phyloP scores from a whole-genome alignment of 208 protist species.

The Trypanosoma grayi region DNA sequence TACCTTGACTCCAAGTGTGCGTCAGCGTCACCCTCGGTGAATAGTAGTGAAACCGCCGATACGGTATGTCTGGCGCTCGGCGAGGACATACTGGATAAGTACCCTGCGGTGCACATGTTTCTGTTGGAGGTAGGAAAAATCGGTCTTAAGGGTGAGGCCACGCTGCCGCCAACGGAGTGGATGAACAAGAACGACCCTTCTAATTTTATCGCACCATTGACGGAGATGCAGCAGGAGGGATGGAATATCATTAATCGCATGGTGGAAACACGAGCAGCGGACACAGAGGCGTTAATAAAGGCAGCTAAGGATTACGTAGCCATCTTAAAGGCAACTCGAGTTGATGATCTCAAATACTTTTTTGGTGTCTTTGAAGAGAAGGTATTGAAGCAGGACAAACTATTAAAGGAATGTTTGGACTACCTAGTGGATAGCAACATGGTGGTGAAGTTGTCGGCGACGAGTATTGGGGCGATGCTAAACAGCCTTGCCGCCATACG shows the following conservation, averaged over 20 bases:
- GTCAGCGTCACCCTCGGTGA: constrained; percentile 20
- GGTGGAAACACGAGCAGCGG: constrained; percentile 55
- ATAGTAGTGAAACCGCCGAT: constrained; percentile 44
- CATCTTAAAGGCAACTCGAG: constrained; percentile 50
- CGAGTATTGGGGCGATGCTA: constrained; percentile 68
- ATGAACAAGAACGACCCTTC: constrained; percentile 76
- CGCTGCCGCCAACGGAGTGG: constrained; percentile 59
- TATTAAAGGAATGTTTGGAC: constrained; percentile 71
- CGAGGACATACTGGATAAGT: constrained; percentile 45
- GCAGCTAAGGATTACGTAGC: constrained; percentile 62
- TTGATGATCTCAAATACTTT: constrained; percentile 85
- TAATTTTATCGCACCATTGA: constrained; percentile 51
- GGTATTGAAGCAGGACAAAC: constrained; percentile 80
- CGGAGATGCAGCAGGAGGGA: constrained; percentile 53
- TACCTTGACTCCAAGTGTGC: constrained; percentile 41
- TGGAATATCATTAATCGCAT: constrained; percentile 73
- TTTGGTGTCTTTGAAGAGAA: constrained; percentile 85
- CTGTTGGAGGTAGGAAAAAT: constrained; percentile 37
- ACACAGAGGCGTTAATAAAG: constrained; percentile 28
- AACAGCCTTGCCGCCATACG: constrained; percentile 69
- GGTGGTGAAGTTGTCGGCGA: constrained; percentile 46
- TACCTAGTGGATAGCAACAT: constrained; percentile 42
- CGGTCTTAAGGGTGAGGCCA: constrained; percentile 40
- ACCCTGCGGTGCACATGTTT: constrained; percentile 42
- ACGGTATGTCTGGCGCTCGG: constrained; percentile 47